Evolutionary conservation across 139 green algal species (phyloP), one percentile per base, ranked within the genome.

Genomic region (Chloropicon primus): DNA sequence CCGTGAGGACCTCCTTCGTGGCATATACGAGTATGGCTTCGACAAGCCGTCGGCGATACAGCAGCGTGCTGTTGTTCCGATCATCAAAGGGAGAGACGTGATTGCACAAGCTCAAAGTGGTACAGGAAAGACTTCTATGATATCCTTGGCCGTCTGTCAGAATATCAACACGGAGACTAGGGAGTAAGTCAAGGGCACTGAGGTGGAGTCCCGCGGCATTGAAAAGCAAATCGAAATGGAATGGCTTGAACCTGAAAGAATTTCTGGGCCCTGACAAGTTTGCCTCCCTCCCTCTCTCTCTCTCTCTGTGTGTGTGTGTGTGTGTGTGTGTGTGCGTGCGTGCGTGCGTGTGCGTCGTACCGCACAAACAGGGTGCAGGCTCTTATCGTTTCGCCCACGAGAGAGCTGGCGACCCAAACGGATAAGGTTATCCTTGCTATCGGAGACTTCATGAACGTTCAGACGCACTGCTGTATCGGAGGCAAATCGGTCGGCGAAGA

Each of bases 31-130:
- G 22, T 98, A 96, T 74, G 96, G 96, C 41, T 99, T 97, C 82
- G 93, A 98, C 80, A 96, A 95, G 85, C 96, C 95, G 0, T 98
- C 93, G 1, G 95, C 96, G 28, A 98, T 99, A 75, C 95, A 99
- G 86, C 95, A 99, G 85, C 88, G 96, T 17, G 95, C 95, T 0
- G 86, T 98, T 22, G 72, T 94, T 80, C 95, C 95, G 28, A 97
- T 99, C 80, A 85, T 93, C 22, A 29, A 84, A 54, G 92, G 92
- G 0, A 84, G 94, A 2, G 96, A 99, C 85, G 93, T 98, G 5
- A 98, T 99, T 76, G 95, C 96, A 2, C 94, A 97, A 81, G 96
- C 96, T 21, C 95, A 99, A 82, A 97, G 92, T 1, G 96, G 96
- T 24, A 99, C 96, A 25, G 96, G 96, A 28, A 99, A 99, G 79